Percentiles rank a stretch among this genome's conserved stretches.
Conservation (phyloP, 1,284 basidiomycete genomes). For the Thelephora terrestris region DNA sequence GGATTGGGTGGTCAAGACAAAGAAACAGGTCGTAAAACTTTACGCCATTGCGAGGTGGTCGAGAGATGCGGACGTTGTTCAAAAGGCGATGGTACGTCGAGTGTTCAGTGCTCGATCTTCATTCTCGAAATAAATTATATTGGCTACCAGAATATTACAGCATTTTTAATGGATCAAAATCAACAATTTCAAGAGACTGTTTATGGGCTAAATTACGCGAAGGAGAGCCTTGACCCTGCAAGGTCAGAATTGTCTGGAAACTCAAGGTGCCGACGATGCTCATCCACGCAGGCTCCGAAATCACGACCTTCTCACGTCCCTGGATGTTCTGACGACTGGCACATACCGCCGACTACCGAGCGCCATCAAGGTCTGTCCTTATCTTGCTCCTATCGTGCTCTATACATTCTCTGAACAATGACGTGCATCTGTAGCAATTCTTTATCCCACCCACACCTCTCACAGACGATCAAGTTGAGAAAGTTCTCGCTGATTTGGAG, state of each 20-base stretch:
- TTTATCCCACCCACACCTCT: constrained; percentile 59
- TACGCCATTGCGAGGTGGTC: constrained; percentile 82
- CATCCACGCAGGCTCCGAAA: constrained; percentile 61
- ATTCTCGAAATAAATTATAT: constrained; percentile 4
- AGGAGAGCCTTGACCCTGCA: constrained; percentile 57
- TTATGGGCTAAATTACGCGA: constrained; percentile 50
- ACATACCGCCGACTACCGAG: constrained; percentile 73
- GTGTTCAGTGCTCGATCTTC: background rate
- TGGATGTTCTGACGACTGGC: constrained; percentile 78
- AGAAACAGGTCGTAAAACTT: constrained; percentile 84
- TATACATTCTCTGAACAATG: background rate
- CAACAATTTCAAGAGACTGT: constrained; percentile 72
- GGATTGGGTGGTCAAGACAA: constrained; percentile 80
- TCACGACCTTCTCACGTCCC: constrained; percentile 81
- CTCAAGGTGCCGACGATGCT: background rate
- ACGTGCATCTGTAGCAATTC: constrained; percentile 38
- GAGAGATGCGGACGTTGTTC: constrained; percentile 67
- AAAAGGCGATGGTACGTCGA: constrained; percentile 68
- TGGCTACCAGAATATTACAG: constrained; percentile 60
- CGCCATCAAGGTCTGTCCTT: constrained; percentile 53
- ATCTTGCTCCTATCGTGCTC: background rate
- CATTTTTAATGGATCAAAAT: constrained; percentile 77
- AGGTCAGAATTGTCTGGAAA: constrained; percentile 31
- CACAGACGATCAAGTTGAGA: constrained; percentile 53
- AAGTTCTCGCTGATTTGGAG: constrained; percentile 65